Conservation (phyloP, 495 filamentous ascomycete genomes). For the Oleoguttula mirabilis region DNA sequence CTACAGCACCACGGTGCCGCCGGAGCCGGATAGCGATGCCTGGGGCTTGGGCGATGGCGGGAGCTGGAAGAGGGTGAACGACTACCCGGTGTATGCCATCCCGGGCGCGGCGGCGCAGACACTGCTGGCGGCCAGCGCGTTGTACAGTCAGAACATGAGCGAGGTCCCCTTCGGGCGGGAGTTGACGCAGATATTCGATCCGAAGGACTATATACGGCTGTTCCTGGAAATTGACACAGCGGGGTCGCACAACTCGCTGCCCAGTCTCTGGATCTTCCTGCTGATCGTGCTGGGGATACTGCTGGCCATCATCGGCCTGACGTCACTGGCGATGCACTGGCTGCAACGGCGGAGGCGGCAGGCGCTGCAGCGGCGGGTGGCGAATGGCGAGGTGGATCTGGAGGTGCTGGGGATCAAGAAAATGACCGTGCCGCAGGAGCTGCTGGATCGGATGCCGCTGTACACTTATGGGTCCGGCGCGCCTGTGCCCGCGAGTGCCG, state of each 20-base stretch:
- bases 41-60: conserved; percentile 58
- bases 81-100: conserved; percentile 77
- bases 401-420: conserved; percentile 69
- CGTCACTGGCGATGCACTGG: conserved; percentile 60
- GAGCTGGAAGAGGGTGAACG: conserved; percentile 49
- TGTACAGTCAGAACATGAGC: conserved; percentile 62
- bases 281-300: conserved; percentile 69
- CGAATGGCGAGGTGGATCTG: conserved; percentile 63
- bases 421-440: conserved; percentile 53
- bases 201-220: conserved; percentile 40
- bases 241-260: conserved; percentile 35
- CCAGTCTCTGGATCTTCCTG: conserved; percentile 72
- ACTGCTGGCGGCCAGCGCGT: conserved; percentile 58
- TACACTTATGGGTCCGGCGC: conserved; percentile 46
- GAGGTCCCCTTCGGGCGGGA: conserved; percentile 45
- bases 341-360: conserved; percentile 55
- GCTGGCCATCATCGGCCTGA: conserved; percentile 48
- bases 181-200: conserved; percentile 36
- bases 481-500: conserved; percentile 34
- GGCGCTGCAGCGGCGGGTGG: conserved; percentile 53
- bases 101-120: conserved; percentile 49
- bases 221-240: conserved; percentile 42
- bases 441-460: conserved; percentile 59
- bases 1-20: conserved; percentile 46
- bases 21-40: conserved; percentile 39